These are phyloP conservation scores for Diaporthe citrichinensis DNA, from an alignment of 2,329 filamentous ascomycete genomes.

Conservation along the genomic window DNA sequence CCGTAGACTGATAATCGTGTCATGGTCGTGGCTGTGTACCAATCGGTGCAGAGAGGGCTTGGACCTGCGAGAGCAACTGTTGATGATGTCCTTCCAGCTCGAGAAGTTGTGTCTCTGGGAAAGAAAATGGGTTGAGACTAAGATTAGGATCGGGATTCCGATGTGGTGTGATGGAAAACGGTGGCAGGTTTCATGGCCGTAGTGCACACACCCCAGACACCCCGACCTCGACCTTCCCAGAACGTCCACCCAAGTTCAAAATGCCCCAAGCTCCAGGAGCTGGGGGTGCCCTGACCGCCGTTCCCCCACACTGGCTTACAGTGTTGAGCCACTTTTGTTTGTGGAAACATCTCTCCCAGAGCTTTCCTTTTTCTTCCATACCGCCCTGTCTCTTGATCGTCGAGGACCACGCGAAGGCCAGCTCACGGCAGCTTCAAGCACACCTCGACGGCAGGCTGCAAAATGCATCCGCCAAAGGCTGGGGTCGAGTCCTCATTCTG, in stretches of 20 bases:
- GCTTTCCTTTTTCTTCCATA: not conserved
- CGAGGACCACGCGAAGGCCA: too few species aligned
- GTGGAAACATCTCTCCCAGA: not conserved
- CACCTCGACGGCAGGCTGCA: not conserved
- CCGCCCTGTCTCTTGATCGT: not conserved
- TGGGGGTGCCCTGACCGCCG: slow-evolving; percentile 15
- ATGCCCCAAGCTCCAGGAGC: not conserved
- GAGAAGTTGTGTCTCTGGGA: slow-evolving; percentile 14
- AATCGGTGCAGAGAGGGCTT: slow-evolving; percentile 25
- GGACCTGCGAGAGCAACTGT: slow-evolving; percentile 24
- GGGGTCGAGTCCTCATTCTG: not conserved
- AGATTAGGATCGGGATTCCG: slow-evolving; percentile 26
- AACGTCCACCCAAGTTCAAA: not conserved
- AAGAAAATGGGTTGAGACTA: slow-evolving; percentile 4
- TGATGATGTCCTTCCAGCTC: slow-evolving; percentile 10
- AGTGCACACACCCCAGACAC: not conserved
- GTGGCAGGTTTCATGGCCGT: slow-evolving; percentile 40
- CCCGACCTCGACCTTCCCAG: slow-evolving; percentile 1
- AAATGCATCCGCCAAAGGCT: not conserved
- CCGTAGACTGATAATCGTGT: slow-evolving; percentile 42
- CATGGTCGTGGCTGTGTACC: slow-evolving; percentile 33
- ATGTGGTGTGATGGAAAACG: slow-evolving; percentile 37
- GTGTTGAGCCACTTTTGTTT: not conserved
- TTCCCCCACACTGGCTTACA: slow-evolving; percentile 26
- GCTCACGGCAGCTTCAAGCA: not conserved